These are phyloP conservation scores for Citrus unshiu DNA, from an alignment of 345 rosid species.

Conservation along the genomic window DNA sequence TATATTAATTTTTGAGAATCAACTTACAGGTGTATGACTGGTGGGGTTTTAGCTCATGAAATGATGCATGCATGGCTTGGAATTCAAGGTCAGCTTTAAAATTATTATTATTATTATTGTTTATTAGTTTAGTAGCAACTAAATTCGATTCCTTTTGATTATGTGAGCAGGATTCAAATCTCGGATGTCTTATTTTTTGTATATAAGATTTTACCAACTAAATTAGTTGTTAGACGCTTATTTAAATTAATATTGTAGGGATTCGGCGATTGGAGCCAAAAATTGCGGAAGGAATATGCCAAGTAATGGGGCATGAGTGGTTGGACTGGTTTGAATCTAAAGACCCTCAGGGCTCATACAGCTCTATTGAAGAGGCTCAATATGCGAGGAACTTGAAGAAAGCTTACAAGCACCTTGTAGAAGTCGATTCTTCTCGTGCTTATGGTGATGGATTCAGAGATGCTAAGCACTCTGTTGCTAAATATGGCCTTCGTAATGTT, in stretches of 20 bases:
- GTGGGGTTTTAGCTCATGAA: slow-evolving; percentile 12
- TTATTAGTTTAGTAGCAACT: too few species aligned
- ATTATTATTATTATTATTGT: too few species aligned
- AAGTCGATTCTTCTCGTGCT: background rate
- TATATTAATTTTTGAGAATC: too few species aligned
- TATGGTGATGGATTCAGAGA: slow-evolving; percentile 18
- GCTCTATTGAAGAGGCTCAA: background rate
- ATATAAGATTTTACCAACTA: too few species aligned
- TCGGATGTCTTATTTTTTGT: too few species aligned
- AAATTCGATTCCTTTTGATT: too few species aligned
- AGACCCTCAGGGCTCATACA: background rate
- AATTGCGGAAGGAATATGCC: slow-evolving; percentile 6
- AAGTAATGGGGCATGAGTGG: slow-evolving; percentile 9
- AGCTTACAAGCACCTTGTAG: background rate
- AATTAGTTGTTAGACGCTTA: background rate
- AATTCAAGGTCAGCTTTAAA: background rate
- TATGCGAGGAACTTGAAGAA: background rate
- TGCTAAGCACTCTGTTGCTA: background rate
- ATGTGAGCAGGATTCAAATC: too few species aligned
- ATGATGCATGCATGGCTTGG: slow-evolving; percentile 9
- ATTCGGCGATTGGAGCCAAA: background rate
- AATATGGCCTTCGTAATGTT: background rate
- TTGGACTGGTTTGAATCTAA: slow-evolving; percentile 3
- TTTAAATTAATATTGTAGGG: background rate
- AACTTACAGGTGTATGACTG: background rate